Evolutionary conservation across 257 asterid genomes (phyloP).

Genomic region (Solanum ossicruentum): DNA sequence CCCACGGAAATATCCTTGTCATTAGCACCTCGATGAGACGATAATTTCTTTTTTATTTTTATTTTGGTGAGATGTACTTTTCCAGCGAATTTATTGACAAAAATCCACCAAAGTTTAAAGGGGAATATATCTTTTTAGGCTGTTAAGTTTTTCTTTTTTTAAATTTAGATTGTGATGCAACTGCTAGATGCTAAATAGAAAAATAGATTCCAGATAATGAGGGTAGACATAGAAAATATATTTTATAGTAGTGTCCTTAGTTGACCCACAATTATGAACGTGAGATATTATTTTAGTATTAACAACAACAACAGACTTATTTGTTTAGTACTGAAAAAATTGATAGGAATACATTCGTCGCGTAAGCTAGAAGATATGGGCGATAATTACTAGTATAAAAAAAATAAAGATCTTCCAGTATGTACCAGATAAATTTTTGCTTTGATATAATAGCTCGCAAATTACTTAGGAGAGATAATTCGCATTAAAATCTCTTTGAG

Average conservation of each 20-base stretch:
- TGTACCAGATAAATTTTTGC: accelerated
- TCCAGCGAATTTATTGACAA: background rate
- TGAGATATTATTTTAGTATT: background rate
- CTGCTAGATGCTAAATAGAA: background rate
- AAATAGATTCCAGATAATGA: background rate
- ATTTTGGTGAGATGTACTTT: background rate
- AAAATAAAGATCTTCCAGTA: no score
- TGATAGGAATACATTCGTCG: background rate
- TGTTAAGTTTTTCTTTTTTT: background rate
- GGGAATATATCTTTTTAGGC: background rate
- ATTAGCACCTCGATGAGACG: conserved; percentile 19
- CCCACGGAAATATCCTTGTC: conserved; percentile 25
- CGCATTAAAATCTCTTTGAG: no score
- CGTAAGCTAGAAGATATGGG: no score
- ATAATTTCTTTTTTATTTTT: background rate
- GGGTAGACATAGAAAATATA: background rate
- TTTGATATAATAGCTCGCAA: no score
- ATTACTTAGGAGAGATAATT: no score
- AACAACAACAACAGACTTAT: no score
- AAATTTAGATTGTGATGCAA: background rate
- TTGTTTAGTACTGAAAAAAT: background rate
- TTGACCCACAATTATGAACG: background rate
- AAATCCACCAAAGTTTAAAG: background rate
- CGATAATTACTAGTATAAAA: no score
- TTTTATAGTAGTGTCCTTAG: background rate